A percentile compares a stretch with the other conserved stretches of the same genome.
Conservation (phyloP, 2,329 filamentous ascomycete genomes). For the Ceratocystis diversiconidia region DNA sequence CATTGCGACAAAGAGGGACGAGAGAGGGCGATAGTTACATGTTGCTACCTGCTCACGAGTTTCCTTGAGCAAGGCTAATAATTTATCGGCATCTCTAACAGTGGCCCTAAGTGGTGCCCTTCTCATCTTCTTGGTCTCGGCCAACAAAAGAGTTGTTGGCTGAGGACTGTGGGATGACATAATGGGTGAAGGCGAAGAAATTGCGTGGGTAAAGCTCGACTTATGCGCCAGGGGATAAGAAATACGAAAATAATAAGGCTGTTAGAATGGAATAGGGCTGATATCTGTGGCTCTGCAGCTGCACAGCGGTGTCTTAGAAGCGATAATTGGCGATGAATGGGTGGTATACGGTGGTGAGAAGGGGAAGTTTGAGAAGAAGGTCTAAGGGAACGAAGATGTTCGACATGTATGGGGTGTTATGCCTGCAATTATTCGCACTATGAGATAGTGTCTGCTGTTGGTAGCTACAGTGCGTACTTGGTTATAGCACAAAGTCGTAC, state of each 20-base stretch:
- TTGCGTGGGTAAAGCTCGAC: not conserved
- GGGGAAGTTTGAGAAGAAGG: not conserved
- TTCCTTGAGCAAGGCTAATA: slow-evolving; percentile 60
- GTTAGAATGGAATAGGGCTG: not conserved
- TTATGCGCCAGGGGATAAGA: no score
- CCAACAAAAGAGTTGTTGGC: slow-evolving; percentile 45
- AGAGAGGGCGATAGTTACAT: slow-evolving; percentile 34
- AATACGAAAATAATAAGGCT: no score
- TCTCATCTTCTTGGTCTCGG: slow-evolving; percentile 59
- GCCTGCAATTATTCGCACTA: not conserved
- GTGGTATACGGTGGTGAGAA: not conserved
- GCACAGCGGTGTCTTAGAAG: not conserved
- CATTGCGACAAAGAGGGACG: slow-evolving; percentile 16
- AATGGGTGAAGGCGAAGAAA: not conserved
- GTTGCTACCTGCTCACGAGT: slow-evolving; percentile 60
- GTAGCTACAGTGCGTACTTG: not conserved
- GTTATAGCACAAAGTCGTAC: not conserved
- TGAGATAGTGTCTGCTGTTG: not conserved
- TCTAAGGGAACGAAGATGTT: not conserved
- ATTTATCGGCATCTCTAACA: slow-evolving; percentile 66
- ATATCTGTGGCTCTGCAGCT: not conserved
- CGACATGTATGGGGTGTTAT: not conserved
- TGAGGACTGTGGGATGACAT: slow-evolving; percentile 23
- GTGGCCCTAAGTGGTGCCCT: slow-evolving; percentile 54
- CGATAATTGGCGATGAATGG: not conserved